phyloP scores from a whole-genome alignment of 441 rosid species.

The Populus tomentosa region DNA sequence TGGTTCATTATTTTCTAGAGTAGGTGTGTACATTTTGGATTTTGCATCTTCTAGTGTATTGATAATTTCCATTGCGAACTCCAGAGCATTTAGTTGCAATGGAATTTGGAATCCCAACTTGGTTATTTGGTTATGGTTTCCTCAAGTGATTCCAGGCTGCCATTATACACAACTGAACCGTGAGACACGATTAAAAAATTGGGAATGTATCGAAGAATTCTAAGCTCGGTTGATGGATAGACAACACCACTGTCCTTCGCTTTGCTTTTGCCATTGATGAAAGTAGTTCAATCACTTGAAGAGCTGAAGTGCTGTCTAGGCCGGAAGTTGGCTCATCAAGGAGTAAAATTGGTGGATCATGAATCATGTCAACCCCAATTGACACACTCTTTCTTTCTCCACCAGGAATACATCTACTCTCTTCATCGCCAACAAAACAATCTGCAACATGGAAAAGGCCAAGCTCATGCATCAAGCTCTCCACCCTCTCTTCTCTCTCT shows the following conservation, averaged over 20 bases:
- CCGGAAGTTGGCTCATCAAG: slow-evolving; percentile 83
- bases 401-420: slow-evolving; percentile 66
- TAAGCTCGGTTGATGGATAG: slow-evolving; percentile 70
- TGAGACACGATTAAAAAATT: slow-evolving; percentile 54
- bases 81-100: slow-evolving; percentile 51
- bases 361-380: slow-evolving; percentile 61
- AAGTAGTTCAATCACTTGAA: slow-evolving; percentile 57
- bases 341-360: slow-evolving; percentile 57
- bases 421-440: slow-evolving; percentile 71
- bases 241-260: slow-evolving; percentile 58
- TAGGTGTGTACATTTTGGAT: slow-evolving; percentile 12
- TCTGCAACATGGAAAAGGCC: too few species aligned
- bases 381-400: slow-evolving; percentile 75
- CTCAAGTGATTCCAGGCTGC: slow-evolving; percentile 46
- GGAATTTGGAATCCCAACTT: slow-evolving; percentile 57
- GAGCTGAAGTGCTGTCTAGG: slow-evolving; percentile 58
- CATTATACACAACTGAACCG: slow-evolving; percentile 52
- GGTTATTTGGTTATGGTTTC: slow-evolving; percentile 39
- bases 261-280: slow-evolving; percentile 57
- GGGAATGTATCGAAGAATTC: slow-evolving; percentile 48
- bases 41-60: slow-evolving; percentile 43
- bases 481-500: slow-evolving; percentile 55
- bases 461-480: slow-evolving; percentile 52
- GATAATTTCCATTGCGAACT: slow-evolving; percentile 63
- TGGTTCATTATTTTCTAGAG: slow-evolving; percentile 4